Conservation (phyloP, 1,284 basidiomycete genomes). For the Pterula multifida region DNA sequence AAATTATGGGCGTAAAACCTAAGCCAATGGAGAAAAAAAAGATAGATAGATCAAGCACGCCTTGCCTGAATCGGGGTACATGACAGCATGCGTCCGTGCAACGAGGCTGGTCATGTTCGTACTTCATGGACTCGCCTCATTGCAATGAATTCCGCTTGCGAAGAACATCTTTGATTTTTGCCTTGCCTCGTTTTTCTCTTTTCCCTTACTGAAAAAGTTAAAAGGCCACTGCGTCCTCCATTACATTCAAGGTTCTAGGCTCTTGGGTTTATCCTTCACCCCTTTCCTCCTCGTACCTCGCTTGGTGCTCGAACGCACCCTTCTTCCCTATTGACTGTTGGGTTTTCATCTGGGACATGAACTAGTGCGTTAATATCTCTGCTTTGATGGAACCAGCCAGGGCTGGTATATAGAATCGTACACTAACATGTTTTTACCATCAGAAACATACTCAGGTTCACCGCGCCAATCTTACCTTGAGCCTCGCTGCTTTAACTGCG, state of each 20-base stretch:
- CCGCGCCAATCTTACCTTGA: background rate
- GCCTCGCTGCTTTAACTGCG: background rate
- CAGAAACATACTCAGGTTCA: background rate
- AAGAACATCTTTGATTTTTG: background rate
- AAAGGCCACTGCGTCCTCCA: background rate
- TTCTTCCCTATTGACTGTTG: background rate
- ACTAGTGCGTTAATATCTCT: background rate
- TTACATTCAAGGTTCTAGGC: background rate
- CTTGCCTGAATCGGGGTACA: too few relatives aligned
- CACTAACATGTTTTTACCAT: background rate
- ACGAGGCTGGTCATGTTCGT: conserved; percentile 1
- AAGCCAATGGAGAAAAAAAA: too few relatives aligned
- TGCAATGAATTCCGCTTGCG: background rate
- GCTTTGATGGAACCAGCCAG: background rate
- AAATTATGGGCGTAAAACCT: too few relatives aligned
- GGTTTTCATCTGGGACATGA: background rate
- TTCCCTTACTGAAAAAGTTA: background rate
- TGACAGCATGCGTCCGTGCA: background rate
- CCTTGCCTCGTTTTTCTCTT: conserved; percentile 1
- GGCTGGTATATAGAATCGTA: background rate
- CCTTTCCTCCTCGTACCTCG: background rate
- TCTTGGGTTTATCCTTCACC: background rate
- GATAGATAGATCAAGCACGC: too few relatives aligned
- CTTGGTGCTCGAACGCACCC: background rate
- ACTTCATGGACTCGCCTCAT: background rate